Conservation (phyloP, 805 yeast genomes). For the Candida coquimbonensis region DNA sequence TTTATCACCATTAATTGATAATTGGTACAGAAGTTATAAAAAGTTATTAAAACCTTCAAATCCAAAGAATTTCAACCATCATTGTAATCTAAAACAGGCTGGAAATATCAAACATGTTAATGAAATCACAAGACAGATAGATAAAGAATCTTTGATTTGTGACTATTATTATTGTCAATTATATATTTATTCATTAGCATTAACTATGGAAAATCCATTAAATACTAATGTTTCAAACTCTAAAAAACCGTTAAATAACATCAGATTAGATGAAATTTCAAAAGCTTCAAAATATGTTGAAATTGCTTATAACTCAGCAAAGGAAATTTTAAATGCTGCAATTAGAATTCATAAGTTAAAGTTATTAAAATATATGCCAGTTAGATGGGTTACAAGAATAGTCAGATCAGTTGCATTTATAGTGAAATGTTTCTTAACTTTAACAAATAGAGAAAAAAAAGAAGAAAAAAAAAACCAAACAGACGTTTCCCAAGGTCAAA, state of each 20-base stretch:
- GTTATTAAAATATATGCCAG: conserved; percentile 73
- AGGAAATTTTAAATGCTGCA: conserved; percentile 66
- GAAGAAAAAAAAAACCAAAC: conserved; percentile 8
- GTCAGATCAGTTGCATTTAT: conserved; percentile 86
- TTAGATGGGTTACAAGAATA: conserved; percentile 83
- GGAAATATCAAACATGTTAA: conserved; percentile 26
- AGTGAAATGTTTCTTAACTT: conserved; percentile 73
- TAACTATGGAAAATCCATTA: conserved; percentile 40
- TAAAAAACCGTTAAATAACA: conserved; percentile 21
- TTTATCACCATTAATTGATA: conserved; percentile 67
- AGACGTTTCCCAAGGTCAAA: conserved; percentile 24
- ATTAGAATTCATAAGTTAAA: conserved; percentile 59
- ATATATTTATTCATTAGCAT: conserved; percentile 78
- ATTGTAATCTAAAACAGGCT: conserved; percentile 21
- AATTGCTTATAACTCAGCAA: conserved; percentile 77
- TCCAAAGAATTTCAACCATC: conserved; percentile 30
- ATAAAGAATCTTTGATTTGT: conserved; percentile 64
- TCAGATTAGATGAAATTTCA: conserved; percentile 63
- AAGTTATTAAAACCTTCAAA: conserved; percentile 45
- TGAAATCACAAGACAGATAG: conserved; percentile 35
- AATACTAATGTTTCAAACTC: conserved; percentile 11
- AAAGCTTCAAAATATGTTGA: conserved; percentile 72
- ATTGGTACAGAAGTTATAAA: conserved; percentile 66
- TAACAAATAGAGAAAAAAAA: conserved; percentile 31
- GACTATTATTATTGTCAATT: conserved; percentile 82